phyloP scores from a whole-genome alignment of 2,329 filamentous ascomycete species.

The Cytospora paraplurivora region DNA sequence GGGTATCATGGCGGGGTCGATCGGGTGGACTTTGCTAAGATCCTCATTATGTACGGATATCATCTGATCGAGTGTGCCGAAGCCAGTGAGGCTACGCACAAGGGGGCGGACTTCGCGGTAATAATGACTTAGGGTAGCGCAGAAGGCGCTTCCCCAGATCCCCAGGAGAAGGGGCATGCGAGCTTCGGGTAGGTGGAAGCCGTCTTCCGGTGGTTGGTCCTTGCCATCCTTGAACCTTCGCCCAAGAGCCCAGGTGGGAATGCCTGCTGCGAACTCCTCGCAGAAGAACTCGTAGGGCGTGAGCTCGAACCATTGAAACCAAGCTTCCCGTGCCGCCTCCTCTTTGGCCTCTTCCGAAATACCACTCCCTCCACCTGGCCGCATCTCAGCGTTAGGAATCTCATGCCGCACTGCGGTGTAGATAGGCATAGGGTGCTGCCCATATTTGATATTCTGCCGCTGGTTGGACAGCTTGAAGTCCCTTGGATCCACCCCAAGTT shows the following conservation, averaged over 20 bases:
- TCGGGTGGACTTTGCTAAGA: slow-evolving; percentile 88
- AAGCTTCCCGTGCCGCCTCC: slow-evolving; percentile 66
- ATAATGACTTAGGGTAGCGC: slow-evolving; percentile 92
- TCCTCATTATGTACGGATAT: slow-evolving; percentile 83
- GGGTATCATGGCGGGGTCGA: slow-evolving; percentile 86
- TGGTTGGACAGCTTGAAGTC: slow-evolving; percentile 95
- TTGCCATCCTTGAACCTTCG: slow-evolving; percentile 75
- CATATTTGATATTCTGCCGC: slow-evolving; percentile 71
- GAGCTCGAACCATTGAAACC: slow-evolving; percentile 98
- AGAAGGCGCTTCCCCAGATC: slow-evolving; percentile 96
- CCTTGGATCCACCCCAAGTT: slow-evolving; percentile 71
- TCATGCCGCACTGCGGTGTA: slow-evolving; percentile 96
- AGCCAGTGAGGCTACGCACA: slow-evolving; percentile 72
- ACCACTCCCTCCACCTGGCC: slow-evolving; percentile 39
- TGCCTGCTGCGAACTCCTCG: slow-evolving; percentile 87
- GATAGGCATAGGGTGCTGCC: slow-evolving; percentile 85
- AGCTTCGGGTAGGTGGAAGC: slow-evolving; percentile 77
- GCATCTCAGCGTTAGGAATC: slow-evolving; percentile 68
- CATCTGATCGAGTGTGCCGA: slow-evolving; percentile 76
- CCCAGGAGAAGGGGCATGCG: slow-evolving; percentile 84
- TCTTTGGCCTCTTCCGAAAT: slow-evolving; percentile 52
- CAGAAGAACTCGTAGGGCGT: slow-evolving; percentile 95
- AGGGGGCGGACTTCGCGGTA: slow-evolving; percentile 91
- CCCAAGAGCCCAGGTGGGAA: slow-evolving; percentile 92
- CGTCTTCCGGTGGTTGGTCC: slow-evolving; percentile 64